Percentiles rank a stretch among this genome's conserved stretches.
These are phyloP conservation scores for Sphenostylis stenocarpa DNA, from an alignment of 306 rosid genomes.

Conservation along the genomic window DNA sequence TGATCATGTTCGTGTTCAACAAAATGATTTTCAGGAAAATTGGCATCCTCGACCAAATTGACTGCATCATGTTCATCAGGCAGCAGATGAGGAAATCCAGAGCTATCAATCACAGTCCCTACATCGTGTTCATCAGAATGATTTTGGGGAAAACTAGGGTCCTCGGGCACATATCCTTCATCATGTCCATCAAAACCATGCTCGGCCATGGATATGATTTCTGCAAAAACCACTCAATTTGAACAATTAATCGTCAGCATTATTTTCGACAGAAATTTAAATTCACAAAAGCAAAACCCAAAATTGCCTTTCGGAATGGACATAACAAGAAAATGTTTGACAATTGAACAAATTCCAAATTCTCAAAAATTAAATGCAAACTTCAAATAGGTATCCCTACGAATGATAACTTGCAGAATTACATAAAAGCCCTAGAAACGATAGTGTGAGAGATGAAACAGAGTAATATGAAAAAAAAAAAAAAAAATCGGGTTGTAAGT, in stretches of 20 bases:
- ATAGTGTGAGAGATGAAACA: neutral
- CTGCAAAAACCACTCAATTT: constrained; percentile 14
- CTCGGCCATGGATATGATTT: constrained; percentile 30
- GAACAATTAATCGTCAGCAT: neutral
- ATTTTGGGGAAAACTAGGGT: constrained; percentile 25
- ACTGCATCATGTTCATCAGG: constrained; percentile 27
- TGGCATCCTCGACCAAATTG: constrained; percentile 7
- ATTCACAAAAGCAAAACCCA: neutral
- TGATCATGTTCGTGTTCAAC: constrained; percentile 25
- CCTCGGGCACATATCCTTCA: constrained; percentile 37
- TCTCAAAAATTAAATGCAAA: neutral
- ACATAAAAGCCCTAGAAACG: neutral
- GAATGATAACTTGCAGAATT: neutral
- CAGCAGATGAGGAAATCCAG: constrained; percentile 24
- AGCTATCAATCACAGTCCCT: constrained; percentile 23
- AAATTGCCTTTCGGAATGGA: neutral
- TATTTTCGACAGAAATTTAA: neutral
- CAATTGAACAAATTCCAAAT: neutral
- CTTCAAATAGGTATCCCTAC: neutral
- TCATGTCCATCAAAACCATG: constrained; percentile 35
- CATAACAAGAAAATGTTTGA: neutral
- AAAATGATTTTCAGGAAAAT: constrained; percentile 23
- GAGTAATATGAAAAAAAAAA: neutral
- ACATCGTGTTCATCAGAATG: constrained; percentile 33
- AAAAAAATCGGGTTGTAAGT: neutral